Conservation (phyloP, 2,329 filamentous ascomycete genomes). For the Colletotrichum sp. region DNA sequence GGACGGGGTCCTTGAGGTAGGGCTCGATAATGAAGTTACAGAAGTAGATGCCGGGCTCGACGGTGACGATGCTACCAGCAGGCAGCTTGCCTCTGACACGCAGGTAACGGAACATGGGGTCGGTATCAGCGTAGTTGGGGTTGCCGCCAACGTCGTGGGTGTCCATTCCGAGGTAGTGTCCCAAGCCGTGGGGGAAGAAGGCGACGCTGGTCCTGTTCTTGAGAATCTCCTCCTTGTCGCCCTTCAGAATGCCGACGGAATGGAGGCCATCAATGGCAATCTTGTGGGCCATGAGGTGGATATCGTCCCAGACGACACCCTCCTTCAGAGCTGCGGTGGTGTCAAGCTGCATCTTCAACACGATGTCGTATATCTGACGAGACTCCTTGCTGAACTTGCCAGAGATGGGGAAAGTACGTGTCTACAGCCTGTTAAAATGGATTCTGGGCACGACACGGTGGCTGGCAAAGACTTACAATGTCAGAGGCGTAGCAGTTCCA, state of each 20-base stretch:
- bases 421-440: constrained; percentile 57
- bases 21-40: constrained; percentile 87
- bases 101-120: constrained; percentile 87
- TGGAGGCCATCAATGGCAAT: constrained; percentile 83
- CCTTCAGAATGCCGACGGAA: constrained; percentile 74
- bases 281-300: constrained; percentile 80
- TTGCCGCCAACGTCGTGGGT: constrained; percentile 88
- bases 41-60: constrained; percentile 96
- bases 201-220: constrained; percentile 81
- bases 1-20: constrained; percentile 74
- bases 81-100: constrained; percentile 78
- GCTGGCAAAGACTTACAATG: constrained; percentile 44
- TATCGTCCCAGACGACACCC: constrained; percentile 80
- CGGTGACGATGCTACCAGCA: constrained; percentile 82
- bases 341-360: constrained; percentile 84
- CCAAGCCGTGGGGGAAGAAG: constrained; percentile 91
- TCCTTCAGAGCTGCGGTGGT: constrained; percentile 76
- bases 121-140: constrained; percentile 77
- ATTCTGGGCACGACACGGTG: neutral
- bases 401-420: constrained; percentile 83
- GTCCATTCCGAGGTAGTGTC: constrained; percentile 91
- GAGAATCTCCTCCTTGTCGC: constrained; percentile 74
- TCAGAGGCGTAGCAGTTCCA: constrained; percentile 76
- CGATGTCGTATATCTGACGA: constrained; percentile 79
- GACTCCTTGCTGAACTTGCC: constrained; percentile 75